Evolutionary conservation across 2,329 filamentous ascomycete species (phyloP).

Genomic region (Fusarium stilboides): DNA sequence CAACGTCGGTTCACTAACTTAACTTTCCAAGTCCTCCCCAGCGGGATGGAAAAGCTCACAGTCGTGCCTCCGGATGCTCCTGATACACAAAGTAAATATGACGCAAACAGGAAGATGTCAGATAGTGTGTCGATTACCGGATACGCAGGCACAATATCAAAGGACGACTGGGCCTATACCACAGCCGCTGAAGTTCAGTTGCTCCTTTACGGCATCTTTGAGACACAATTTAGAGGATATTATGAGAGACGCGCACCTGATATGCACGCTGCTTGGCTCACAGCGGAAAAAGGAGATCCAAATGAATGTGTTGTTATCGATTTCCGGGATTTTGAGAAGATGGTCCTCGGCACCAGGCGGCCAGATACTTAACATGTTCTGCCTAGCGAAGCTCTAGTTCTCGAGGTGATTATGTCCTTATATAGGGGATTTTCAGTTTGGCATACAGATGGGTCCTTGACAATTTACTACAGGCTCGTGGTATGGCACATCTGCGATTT

Average conservation of each 20-base stretch:
- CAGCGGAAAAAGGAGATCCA: background rate
- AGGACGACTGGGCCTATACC: background rate
- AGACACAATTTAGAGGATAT: background rate
- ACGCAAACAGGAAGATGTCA: background rate
- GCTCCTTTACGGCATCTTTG: background rate
- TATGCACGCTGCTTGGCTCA: background rate
- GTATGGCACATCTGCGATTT: too few relatives aligned
- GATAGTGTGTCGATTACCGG: background rate
- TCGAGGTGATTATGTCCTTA: too few relatives aligned
- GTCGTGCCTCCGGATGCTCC: accelerated
- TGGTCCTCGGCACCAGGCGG: too few relatives aligned
- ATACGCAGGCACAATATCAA: background rate
- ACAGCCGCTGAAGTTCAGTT: background rate
- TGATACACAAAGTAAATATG: background rate
- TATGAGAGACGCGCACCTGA: background rate
- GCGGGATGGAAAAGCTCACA: background rate
- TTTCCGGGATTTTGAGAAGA: background rate
- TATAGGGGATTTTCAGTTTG: too few relatives aligned
- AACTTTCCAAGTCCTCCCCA: conserved; percentile 1
- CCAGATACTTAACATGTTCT: too few relatives aligned
- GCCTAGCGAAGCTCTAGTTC: too few relatives aligned
- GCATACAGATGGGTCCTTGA: too few relatives aligned
- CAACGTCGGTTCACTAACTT: background rate
- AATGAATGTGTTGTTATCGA: background rate
- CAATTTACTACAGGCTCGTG: too few relatives aligned